These are phyloP conservation scores for Podospora pseudopauciseta DNA, from an alignment of 495 filamentous ascomycete genomes.

Conservation along the genomic window DNA sequence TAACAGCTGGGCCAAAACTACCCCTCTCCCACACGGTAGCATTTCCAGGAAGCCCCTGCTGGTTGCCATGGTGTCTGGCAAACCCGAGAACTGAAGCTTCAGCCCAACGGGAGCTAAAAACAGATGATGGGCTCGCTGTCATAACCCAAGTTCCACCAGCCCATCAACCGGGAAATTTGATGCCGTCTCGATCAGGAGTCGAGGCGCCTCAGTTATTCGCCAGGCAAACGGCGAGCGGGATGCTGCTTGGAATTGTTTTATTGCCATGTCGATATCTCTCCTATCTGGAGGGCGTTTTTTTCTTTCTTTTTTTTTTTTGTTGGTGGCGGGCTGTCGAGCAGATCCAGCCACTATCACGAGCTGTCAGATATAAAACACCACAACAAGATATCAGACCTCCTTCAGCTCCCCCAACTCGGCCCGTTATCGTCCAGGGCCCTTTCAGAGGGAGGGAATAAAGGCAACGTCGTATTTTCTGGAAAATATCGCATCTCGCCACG, in stretches of 20 bases:
- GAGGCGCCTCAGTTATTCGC: constrained; percentile 23
- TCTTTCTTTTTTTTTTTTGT: no score
- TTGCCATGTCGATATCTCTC: neutral
- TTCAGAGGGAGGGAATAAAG: neutral
- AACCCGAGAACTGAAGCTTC: constrained; percentile 24
- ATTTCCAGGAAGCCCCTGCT: constrained; percentile 5
- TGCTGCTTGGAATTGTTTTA: neutral
- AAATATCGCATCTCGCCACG: constrained; percentile 16
- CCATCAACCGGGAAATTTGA: constrained; percentile 31
- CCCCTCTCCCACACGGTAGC: neutral
- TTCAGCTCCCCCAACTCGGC: constrained; percentile 2
- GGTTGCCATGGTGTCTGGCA: constrained; percentile 19
- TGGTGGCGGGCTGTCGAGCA: neutral
- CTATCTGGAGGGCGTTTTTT: neutral
- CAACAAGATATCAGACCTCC: neutral
- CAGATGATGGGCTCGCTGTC: constrained; percentile 19
- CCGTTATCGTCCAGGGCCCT: constrained; percentile 1
- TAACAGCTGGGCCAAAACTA: constrained; percentile 4
- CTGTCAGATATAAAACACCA: neutral
- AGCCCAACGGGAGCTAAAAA: constrained; percentile 37
- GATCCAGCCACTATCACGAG: neutral
- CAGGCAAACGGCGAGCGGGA: neutral
- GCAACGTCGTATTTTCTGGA: constrained; percentile 7
- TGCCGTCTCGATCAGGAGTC: constrained; percentile 16
- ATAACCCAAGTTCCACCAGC: constrained; percentile 23